These are phyloP conservation scores for Verticillium albo-atrum DNA, from an alignment of 2,329 filamentous ascomycete species.

Conservation along the genomic window DNA sequence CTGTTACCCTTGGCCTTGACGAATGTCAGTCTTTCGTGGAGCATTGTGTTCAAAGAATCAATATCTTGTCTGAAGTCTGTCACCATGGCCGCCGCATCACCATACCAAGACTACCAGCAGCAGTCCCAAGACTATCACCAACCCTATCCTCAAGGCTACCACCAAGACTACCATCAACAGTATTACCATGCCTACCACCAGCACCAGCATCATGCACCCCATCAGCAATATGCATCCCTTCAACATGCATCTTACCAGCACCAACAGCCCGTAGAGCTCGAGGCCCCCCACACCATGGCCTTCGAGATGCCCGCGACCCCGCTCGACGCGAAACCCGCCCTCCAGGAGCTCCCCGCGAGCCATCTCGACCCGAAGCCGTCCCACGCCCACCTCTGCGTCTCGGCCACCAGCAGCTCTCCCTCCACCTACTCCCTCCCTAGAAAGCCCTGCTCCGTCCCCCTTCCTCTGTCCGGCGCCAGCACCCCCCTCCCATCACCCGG, in stretches of 20 bases:
- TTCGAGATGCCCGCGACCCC: conserved; percentile 7
- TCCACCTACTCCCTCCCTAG: background rate
- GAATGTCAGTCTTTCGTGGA: too few relatives aligned
- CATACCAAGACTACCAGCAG: conserved; percentile 1
- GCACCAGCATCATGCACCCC: background rate
- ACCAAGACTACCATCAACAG: background rate
- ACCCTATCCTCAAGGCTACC: background rate
- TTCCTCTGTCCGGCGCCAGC: background rate
- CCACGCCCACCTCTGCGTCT: background rate
- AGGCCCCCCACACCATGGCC: conserved; percentile 4
- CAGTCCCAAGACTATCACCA: too few relatives aligned
- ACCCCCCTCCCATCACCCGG: too few relatives aligned
- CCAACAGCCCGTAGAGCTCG: conserved; percentile 9
- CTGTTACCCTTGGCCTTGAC: too few relatives aligned
- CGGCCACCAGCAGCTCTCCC: background rate
- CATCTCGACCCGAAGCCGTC: background rate
- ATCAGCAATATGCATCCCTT: background rate
- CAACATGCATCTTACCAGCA: background rate
- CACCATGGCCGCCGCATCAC: background rate
- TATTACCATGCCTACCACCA: background rate
- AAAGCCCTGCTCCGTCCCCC: background rate
- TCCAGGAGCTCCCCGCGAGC: background rate
- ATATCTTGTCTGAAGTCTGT: too few relatives aligned
- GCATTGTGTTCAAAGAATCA: too few relatives aligned
- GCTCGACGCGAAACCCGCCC: background rate